phyloP scores from a whole-genome alignment of 1,284 basidiomycete genomes.

The Heterobasidion annosum region DNA sequence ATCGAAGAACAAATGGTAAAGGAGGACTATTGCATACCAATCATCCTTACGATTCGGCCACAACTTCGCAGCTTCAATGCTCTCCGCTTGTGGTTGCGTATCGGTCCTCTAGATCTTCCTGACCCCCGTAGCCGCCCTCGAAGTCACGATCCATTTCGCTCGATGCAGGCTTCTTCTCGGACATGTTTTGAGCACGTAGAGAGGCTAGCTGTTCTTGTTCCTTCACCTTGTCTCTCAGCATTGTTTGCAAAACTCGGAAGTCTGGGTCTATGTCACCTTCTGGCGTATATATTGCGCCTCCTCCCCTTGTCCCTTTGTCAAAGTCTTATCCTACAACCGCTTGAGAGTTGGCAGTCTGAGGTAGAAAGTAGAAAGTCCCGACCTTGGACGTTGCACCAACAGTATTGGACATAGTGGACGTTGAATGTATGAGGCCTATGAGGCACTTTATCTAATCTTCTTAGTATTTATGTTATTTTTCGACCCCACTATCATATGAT shows the following conservation, averaged over 20 bases:
- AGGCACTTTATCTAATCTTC: too few relatives aligned
- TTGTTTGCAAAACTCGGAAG: neutral
- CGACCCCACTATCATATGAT: too few relatives aligned
- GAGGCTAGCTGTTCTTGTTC: slow-evolving; percentile 23
- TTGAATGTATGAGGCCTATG: too few relatives aligned
- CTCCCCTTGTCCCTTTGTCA: slow-evolving; percentile 23
- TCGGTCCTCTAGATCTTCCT: slow-evolving; percentile 39
- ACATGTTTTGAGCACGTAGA: slow-evolving; percentile 14
- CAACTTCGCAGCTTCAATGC: slow-evolving; percentile 19
- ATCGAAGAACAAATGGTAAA: neutral
- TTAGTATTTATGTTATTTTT: too few relatives aligned
- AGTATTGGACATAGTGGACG: neutral
- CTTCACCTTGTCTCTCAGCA: slow-evolving; percentile 8
- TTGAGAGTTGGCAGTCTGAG: neutral
- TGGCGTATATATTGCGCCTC: slow-evolving; percentile 22
- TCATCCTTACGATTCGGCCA: too few relatives aligned
- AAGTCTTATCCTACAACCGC: slow-evolving; percentile 16
- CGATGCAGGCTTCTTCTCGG: slow-evolving; percentile 3
- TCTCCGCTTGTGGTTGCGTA: slow-evolving; percentile 39
- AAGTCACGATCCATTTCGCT: slow-evolving; percentile 21
- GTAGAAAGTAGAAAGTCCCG: neutral
- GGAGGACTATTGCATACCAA: too few relatives aligned
- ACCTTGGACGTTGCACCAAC: neutral
- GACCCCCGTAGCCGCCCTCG: slow-evolving; percentile 39
- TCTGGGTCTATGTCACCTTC: slow-evolving; percentile 15